A percentile compares a stretch with the other conserved stretches of the same genome.
These are phyloP conservation scores for Anisogramma anomala DNA, from an alignment of 2,329 filamentous ascomycete genomes.

Conservation along the genomic window DNA sequence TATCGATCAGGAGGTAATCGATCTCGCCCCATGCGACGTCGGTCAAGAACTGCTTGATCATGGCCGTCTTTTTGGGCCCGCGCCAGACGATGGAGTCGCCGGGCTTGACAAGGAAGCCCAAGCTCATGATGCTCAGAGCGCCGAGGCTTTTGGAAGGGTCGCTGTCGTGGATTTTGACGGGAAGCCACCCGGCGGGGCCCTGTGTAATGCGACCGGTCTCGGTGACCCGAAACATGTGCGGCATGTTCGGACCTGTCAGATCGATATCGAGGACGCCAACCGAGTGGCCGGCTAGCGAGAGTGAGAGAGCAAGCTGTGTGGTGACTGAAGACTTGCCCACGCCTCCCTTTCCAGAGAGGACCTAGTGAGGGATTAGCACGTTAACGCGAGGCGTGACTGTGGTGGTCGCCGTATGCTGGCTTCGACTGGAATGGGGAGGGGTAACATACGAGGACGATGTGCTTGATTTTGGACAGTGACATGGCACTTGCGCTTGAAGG, in stretches of 20 bases:
- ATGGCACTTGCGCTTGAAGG: slow-evolving; percentile 29
- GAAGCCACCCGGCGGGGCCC: slow-evolving; percentile 83
- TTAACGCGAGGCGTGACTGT: neutral
- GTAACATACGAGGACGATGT: slow-evolving; percentile 53
- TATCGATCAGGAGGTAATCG: slow-evolving; percentile 93
- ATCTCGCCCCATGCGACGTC: slow-evolving; percentile 80
- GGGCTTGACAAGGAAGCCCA: slow-evolving; percentile 78
- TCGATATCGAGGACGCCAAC: slow-evolving; percentile 95
- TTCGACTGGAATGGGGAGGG: neutral
- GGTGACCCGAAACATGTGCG: slow-evolving; percentile 86
- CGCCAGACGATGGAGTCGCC: slow-evolving; percentile 95
- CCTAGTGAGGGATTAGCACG: slow-evolving; percentile 27
- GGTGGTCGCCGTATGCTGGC: neutral
- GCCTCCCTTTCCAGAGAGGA: slow-evolving; percentile 93
- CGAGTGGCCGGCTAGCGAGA: slow-evolving; percentile 73
- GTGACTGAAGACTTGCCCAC: slow-evolving; percentile 98
- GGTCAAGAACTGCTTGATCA: slow-evolving; percentile 91
- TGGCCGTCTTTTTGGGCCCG: slow-evolving; percentile 96
- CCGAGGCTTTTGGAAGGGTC: slow-evolving; percentile 42
- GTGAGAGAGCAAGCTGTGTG: slow-evolving; percentile 82
- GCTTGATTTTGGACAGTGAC: slow-evolving; percentile 60
- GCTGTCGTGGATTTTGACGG: slow-evolving; percentile 67
- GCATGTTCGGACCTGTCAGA: slow-evolving; percentile 90
- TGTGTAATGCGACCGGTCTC: slow-evolving; percentile 72
- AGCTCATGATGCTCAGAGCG: slow-evolving; percentile 71